Percentiles rank a stretch among this genome's conserved stretches.
Evolutionary conservation across 441 rosid species (phyloP).

Genomic region (Bruguiera hainesii): DNA sequence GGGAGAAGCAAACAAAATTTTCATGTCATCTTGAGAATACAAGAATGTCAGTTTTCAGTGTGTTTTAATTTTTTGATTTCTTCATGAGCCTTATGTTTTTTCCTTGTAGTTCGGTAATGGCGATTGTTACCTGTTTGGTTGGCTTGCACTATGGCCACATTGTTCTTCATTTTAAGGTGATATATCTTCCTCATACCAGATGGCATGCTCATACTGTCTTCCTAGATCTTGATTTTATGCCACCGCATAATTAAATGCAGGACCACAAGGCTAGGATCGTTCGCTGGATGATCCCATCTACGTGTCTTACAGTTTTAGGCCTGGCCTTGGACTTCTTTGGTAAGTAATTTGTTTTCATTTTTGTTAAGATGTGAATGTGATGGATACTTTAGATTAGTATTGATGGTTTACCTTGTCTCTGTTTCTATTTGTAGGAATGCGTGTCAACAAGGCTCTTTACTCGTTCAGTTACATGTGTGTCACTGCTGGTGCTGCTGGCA

Average conservation of each 20-base stretch:
- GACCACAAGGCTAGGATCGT: slow-evolving; percentile 50
- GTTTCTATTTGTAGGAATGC: slow-evolving; percentile 52
- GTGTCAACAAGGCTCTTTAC: slow-evolving; percentile 77
- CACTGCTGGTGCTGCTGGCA: slow-evolving; percentile 71
- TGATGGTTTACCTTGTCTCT: not conserved
- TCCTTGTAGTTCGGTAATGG: slow-evolving; percentile 71
- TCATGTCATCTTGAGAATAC: not conserved
- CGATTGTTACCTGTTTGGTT: slow-evolving; percentile 60
- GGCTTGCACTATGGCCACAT: slow-evolving; percentile 82
- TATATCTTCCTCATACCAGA: slow-evolving; percentile 3
- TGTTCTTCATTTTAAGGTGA: slow-evolving; percentile 72
- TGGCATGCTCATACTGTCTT: slow-evolving; percentile 4
- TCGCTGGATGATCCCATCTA: slow-evolving; percentile 54
- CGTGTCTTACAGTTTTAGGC: slow-evolving; percentile 46
- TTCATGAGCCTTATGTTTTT: slow-evolving; percentile 9
- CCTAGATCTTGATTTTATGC: not conserved
- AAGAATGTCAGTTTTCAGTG: too few relatives aligned
- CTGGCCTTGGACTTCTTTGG: slow-evolving; percentile 52
- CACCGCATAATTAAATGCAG: slow-evolving; percentile 32
- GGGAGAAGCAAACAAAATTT: not conserved
- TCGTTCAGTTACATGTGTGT: slow-evolving; percentile 71
- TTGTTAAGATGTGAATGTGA: not conserved
- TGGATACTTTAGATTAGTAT: not conserved
- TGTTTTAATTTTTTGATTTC: slow-evolving; percentile 1
- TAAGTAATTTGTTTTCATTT: slow-evolving; percentile 15